Base-by-base conservation (phyloP, 2,329 filamentous ascomycete genomes). In the Trichoderma gracile region DNA sequence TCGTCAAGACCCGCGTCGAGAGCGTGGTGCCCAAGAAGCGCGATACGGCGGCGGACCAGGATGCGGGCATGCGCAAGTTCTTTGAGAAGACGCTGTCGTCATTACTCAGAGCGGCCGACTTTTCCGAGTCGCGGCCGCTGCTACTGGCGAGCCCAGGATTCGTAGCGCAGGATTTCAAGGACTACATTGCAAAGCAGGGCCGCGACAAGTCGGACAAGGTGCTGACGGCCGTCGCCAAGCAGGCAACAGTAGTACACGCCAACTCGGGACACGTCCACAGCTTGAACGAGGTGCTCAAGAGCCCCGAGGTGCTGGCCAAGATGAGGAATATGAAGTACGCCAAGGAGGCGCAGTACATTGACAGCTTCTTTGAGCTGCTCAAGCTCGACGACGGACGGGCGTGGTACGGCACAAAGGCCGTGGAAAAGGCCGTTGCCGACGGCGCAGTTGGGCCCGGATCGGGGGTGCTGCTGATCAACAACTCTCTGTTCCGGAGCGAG, bases 141-240 rank as follows among this genome's bases (percentile, higher is more conserved):
- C 81, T 99, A 21, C 81, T 99, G 2, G 95, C 94, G 1, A 93
- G 90, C 66, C 94, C 95, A 0, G 95, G 94, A 0, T 99, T 96
- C 75, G 87, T 91, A 7, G 94, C 94, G 0, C 80, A 84, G 2
- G 88, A 89, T 21, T 97, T 99, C 74, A 88, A 91, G 62, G 86
- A 88, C 46, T 93, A 91, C 77, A 84, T 88, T 43, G 80, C 84
- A 25, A 88, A 86, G 42, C 86, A 89, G 65, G 86, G 81, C 2
- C 76, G 79, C 8, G 78, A 83, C 63, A 80, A 79, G 68, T 80
- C 76, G 3, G 90, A 96, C 75, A 95, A 94, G 75, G 79, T 84
- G 1, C 81, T 97, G 68, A 78, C 85, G 69, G 78, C 79, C 6
- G 82, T 90, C 68, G 80, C 80, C 12, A 85, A 87, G 70, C 80